Evolutionary conservation across 1,284 basidiomycete species (phyloP), one percentile per base, ranked within the genome.

Genomic region (Trichosporon ovoides): DNA sequence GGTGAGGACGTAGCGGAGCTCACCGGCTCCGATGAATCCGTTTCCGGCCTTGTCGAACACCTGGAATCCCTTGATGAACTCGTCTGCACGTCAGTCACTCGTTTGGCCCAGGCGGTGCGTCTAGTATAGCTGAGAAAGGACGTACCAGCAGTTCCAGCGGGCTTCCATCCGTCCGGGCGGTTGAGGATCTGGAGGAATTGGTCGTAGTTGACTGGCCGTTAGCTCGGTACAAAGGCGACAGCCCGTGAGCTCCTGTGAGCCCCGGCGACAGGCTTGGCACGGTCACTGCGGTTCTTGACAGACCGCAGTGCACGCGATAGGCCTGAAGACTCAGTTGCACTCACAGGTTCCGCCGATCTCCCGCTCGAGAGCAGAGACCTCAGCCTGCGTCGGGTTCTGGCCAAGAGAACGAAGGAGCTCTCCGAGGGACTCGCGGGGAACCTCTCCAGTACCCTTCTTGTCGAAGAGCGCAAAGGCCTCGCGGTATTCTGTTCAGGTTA

Each of bases 1-100:
- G 14, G 94, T 98, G 46, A 98, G 83, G 38, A 97, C 92, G 76
- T 98, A 98, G 77, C 92, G 84, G 64, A 98, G 83, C 78, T 85
- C 83, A 52, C 93, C 93, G 24, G 88, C 91, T 55, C 92, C 92
- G 70, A 98, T 98, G 80, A 88, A 92, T 0, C 95, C 95, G 69
- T 96, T 96, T 43, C 91, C 92, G 64, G 96, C 93, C 80, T 97
- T 97, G 79, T 98, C 95, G 67, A 98, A 98, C 18, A 98, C 95
- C 73, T 98, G 94, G 84, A 98, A 98, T 10, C 94, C 96, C 57
- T 95, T 91, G 71, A 97, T 91, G 80, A 98, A 98, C 75, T 98
- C 95, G 82, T 98, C 95, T 94, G 76, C 13, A n/a, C 13, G 38
- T 57, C 13, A 56, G 54, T 40, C 20, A 35, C n/a, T n/a, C n/a